These are phyloP conservation scores for Lagerstroemia fauriei DNA, from an alignment of 441 rosid species.

Conservation along the genomic window DNA sequence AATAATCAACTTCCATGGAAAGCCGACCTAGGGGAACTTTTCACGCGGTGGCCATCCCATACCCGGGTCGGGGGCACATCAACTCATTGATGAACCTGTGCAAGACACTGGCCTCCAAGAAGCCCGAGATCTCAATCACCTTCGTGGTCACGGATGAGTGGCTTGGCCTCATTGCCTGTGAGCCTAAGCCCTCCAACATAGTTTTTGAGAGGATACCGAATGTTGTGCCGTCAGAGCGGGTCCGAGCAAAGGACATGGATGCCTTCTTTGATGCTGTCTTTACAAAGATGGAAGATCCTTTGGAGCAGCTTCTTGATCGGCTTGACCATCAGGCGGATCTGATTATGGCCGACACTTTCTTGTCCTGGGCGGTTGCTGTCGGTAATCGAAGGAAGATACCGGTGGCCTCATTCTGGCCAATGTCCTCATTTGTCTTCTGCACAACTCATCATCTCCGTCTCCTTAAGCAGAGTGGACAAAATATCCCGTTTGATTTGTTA, in stretches of 20 bases:
- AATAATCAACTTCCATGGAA: not conserved
- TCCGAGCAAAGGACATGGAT: not conserved
- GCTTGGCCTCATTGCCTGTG: constrained; percentile 1
- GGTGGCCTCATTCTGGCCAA: constrained; percentile 18
- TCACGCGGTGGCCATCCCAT: constrained; percentile 28
- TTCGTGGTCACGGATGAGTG: constrained; percentile 35
- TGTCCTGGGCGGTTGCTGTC: constrained; percentile 2
- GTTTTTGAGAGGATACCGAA: constrained; percentile 11
- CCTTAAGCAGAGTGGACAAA: not conserved
- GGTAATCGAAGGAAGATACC: constrained; percentile 21
- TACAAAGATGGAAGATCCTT: constrained; percentile 2
- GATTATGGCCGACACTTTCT: constrained; percentile 9
- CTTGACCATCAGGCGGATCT: not conserved
- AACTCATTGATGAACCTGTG: constrained; percentile 39
- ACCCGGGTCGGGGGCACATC: constrained; percentile 31
- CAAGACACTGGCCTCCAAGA: constrained; percentile 25
- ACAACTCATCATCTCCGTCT: constrained; percentile 2
- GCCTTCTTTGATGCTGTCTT: constrained; percentile 5
- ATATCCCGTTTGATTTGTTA: not conserved
- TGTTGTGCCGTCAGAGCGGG: constrained; percentile 13
- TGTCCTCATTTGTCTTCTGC: not conserved
- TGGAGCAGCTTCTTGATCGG: constrained; percentile 17
- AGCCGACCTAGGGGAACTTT: not conserved
- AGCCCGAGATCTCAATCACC: constrained; percentile 25
- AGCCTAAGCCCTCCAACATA: constrained; percentile 11